Conservation (phyloP, 192 early-diverging fungal species). For the Coemansia asiatica region DNA sequence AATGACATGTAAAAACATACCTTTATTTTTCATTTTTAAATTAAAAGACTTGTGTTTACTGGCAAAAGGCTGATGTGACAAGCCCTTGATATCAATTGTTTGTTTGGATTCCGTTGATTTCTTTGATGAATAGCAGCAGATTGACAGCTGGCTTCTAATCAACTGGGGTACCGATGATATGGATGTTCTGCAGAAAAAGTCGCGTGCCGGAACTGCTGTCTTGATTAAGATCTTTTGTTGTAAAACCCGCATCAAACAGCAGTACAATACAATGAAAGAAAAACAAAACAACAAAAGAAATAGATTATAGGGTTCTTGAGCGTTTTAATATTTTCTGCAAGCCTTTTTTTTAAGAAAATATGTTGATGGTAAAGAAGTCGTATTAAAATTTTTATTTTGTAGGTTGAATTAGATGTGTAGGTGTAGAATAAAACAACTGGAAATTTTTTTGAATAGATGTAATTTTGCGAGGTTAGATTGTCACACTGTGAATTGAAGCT, state of each 20-base stretch:
- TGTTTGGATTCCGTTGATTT: not conserved
- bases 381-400: no score
- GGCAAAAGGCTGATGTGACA: not conserved
- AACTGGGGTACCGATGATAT: not conserved
- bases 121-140: not conserved
- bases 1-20: not conserved
- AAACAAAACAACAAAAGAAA: not conserved
- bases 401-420: no score
- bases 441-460: no score
- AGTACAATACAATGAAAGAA: not conserved
- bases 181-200: not conserved
- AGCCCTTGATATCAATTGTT: not conserved
- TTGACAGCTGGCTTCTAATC: not conserved
- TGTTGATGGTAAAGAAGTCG: no score
- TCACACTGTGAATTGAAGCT: not conserved
- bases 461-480: no score
- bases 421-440: no score
- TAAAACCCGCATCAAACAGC: not conserved
- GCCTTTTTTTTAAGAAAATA: no score
- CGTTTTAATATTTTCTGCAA: no score
- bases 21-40: not conserved
- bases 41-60: not conserved
- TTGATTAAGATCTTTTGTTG: not conserved
- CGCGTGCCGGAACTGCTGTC: not conserved
- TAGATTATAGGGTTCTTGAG: not conserved